Conservation (phyloP, 164 flowering plant species). For the Berberis thunbergii region DNA sequence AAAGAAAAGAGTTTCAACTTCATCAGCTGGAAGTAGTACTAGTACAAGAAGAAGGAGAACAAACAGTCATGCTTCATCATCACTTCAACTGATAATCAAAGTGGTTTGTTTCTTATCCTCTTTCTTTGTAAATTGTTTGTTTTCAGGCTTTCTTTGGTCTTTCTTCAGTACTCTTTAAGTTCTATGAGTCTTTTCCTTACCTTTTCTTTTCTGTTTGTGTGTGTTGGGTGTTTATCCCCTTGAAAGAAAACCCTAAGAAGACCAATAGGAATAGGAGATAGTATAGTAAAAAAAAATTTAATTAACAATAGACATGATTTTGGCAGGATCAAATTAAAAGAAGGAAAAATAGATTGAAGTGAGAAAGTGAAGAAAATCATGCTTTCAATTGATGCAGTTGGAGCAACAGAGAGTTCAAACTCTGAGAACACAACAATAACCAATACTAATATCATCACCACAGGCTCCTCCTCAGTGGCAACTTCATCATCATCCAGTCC, state of each 20-base stretch:
- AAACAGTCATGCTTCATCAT: neutral
- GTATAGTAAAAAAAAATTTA: too few species aligned
- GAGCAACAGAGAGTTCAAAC: slow-evolving; percentile 11
- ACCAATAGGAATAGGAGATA: too few species aligned
- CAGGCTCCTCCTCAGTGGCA: slow-evolving; percentile 8
- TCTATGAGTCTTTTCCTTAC: neutral
- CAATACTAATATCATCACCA: slow-evolving; percentile 3
- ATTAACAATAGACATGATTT: neutral
- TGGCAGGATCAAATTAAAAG: slow-evolving; percentile 5
- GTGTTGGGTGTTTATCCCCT: too few species aligned
- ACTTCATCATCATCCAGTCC: slow-evolving; percentile 32
- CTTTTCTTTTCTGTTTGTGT: too few species aligned
- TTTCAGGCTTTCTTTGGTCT: neutral
- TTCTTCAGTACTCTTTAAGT: neutral
- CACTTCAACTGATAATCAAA: neutral
- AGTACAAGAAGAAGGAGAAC: neutral
- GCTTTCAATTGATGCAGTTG: slow-evolving; percentile 14
- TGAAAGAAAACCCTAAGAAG: too few species aligned
- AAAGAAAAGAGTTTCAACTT: neutral
- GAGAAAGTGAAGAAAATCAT: neutral
- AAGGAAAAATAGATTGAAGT: neutral
- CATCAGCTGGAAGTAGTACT: neutral
- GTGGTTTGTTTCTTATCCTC: slow-evolving; percentile 1
- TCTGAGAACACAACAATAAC: slow-evolving; percentile 7
- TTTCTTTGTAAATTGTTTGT: neutral